Percentiles rank a stretch among this genome's conserved stretches.
These are phyloP conservation scores for Neocucurbitaria cava DNA, from an alignment of 2,329 filamentous ascomycete genomes.

Conservation along the genomic window DNA sequence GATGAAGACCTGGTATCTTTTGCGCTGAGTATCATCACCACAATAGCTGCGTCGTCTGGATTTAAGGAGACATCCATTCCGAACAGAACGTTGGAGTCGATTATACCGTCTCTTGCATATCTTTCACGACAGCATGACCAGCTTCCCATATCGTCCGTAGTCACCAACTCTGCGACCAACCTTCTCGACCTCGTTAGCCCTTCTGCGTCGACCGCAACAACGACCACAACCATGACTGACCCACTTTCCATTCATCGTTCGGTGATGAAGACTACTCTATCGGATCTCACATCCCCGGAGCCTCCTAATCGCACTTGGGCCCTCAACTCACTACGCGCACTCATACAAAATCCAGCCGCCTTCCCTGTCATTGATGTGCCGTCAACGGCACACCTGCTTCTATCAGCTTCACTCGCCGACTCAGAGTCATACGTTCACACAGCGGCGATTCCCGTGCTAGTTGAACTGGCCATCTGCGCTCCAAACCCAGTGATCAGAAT, in stretches of 20 bases:
- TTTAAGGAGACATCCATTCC: conserved; percentile 41
- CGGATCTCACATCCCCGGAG: conserved; percentile 41
- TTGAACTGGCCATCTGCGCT: conserved; percentile 66
- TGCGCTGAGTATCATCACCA: conserved; percentile 50
- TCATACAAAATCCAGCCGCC: conserved; percentile 62
- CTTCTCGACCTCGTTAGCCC: conserved; percentile 60
- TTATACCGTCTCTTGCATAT: conserved; percentile 29
- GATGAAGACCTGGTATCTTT: conserved; percentile 50
- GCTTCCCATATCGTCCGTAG: conserved; percentile 19
- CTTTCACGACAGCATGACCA: conserved; percentile 20
- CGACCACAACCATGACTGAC: conserved; percentile 39
- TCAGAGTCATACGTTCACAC: conserved; percentile 75
- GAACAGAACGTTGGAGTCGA: conserved; percentile 13
- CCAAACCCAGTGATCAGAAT: conserved; percentile 68
- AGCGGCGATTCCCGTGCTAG: conserved; percentile 70
- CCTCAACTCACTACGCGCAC: conserved; percentile 39
- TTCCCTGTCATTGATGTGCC: conserved; percentile 69
- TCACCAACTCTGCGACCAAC: conserved; percentile 35
- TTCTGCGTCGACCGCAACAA: conserved; percentile 55
- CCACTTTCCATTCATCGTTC: conserved; percentile 57
- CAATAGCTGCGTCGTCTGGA: conserved; percentile 42
- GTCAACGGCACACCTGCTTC: conserved; percentile 67
- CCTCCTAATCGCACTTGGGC: conserved; percentile 49
- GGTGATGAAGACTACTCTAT: conserved; percentile 28
- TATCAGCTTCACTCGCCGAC: conserved; percentile 70